Conservation (phyloP, 345 rosid genomes). For the Moricandia moricandioides region DNA sequence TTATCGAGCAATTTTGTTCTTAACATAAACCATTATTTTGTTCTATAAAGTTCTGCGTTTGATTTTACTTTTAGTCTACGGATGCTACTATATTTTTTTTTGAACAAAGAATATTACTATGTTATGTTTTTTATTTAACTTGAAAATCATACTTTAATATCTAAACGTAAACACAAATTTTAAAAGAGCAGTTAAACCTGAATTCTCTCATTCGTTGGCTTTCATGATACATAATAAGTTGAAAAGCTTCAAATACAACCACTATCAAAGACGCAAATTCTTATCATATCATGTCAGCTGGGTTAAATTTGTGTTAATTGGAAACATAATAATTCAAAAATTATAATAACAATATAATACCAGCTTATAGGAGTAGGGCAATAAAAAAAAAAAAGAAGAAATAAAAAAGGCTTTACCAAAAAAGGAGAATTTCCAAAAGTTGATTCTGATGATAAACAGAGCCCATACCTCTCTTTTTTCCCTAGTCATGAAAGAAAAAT, state of each 20-base stretch:
- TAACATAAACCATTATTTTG: not conserved
- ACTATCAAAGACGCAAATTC: conserved; percentile 1
- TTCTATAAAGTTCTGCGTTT: not conserved
- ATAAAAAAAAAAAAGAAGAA: conserved; percentile 12
- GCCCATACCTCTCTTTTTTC: conserved; percentile 38
- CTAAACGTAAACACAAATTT: not conserved
- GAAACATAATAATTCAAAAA: not conserved
- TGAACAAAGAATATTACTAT: not conserved
- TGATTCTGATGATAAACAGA: conserved; percentile 35
- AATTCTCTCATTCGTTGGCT: not conserved
- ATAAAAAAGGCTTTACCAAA: conserved; percentile 10
- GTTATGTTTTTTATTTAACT: not conserved
- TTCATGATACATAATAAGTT: conserved; percentile 1
- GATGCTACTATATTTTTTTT: too few relatives aligned
- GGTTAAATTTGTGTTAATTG: not conserved
- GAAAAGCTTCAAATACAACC: not conserved
- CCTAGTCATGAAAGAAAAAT: conserved; percentile 37
- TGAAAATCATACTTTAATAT: not conserved
- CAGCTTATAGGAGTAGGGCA: conserved; percentile 1
- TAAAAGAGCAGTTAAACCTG: not conserved
- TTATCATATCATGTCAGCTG: not conserved
- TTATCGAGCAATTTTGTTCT: not conserved
- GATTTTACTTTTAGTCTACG: not conserved
- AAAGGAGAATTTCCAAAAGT: conserved; percentile 30
- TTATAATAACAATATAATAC: not conserved